A percentile compares a stretch with the other conserved stretches of the same genome.
These are phyloP conservation scores for Hirschioporus abietinus DNA, from an alignment of 768 basidiomycete species.

Conservation along the genomic window DNA sequence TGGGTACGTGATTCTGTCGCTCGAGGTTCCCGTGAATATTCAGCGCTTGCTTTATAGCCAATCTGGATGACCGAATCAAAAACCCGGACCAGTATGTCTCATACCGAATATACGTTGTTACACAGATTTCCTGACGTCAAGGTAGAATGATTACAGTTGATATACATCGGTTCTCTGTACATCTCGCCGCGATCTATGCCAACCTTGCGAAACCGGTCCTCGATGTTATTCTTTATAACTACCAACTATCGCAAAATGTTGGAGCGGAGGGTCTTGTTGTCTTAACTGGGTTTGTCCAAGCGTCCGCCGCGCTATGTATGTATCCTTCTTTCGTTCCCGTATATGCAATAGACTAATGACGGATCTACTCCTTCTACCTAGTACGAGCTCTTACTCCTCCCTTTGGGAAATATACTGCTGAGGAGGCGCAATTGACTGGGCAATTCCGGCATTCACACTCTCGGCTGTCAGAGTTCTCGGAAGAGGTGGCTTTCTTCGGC, in stretches of 20 bases:
- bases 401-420: constrained; percentile 86
- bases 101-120: constrained; percentile 1
- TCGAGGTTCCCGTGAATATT: neutral
- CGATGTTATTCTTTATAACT: constrained; percentile 93
- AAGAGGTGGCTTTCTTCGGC: constrained; percentile 84
- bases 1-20: constrained; percentile 45
- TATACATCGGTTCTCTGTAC: constrained; percentile 86
- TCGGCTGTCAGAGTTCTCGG: constrained; percentile 80
- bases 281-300: constrained; percentile 79
- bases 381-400: constrained; percentile 87
- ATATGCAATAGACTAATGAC: neutral
- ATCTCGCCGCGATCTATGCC: constrained; percentile 89
- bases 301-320: constrained; percentile 76
- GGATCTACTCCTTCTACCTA: constrained; percentile 24
- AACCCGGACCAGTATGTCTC: constrained; percentile 79
- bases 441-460: constrained; percentile 90
- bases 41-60: constrained; percentile 43
- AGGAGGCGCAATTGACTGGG: constrained; percentile 84
- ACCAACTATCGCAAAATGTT: constrained; percentile 88
- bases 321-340: constrained; percentile 1
- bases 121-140: constrained; percentile 10
- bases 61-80: constrained; percentile 92
- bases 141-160: constrained; percentile 91
- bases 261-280: constrained; percentile 88
- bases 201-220: constrained; percentile 92